Evolutionary conservation across 495 filamentous ascomycete genomes (phyloP).

Genomic region (Chaetomidium leptoderma): DNA sequence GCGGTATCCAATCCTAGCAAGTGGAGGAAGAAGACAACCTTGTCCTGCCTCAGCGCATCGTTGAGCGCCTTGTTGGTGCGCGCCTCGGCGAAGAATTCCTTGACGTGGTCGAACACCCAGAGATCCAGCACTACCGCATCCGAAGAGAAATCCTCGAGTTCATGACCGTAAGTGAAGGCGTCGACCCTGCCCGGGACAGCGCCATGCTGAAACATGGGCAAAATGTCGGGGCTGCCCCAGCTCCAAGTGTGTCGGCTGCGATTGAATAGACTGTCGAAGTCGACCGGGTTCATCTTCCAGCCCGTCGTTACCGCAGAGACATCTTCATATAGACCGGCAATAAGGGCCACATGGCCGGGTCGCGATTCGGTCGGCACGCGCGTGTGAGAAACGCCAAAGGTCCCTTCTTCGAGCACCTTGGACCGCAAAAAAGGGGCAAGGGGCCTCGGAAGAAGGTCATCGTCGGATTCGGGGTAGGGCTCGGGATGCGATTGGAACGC

Average conservation of each 20-base stretch:
- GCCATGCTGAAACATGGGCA: conserved; percentile 94
- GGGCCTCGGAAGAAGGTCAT: conserved; percentile 59
- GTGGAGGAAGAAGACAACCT: conserved; percentile 93
- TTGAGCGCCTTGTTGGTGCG: conserved; percentile 71
- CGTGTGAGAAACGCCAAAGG: conserved; percentile 97
- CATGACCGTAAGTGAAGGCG: conserved; percentile 74
- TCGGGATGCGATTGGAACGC: conserved; percentile 93
- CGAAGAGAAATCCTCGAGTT: conserved; percentile 82
- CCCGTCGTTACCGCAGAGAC: conserved; percentile 96
- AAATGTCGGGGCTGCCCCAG: conserved; percentile 97
- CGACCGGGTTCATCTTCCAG: conserved; percentile 97
- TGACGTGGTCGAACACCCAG: conserved; percentile 95
- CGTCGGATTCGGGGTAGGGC: conserved; percentile 65
- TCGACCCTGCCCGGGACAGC: conserved; percentile 84
- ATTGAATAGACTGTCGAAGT: conserved; percentile 99
- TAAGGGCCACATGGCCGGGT: conserved; percentile 95
- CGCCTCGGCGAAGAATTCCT: conserved; percentile 77
- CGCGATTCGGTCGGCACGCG: conserved; percentile 96
- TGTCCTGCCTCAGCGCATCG: conserved; percentile 70
- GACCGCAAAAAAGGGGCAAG: conserved; percentile 93
- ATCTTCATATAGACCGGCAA: conserved; percentile 97
- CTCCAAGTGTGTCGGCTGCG: conserved; percentile 95
- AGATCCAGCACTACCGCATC: conserved; percentile 78
- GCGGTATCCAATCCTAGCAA: conserved; percentile 93
- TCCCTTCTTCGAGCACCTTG: conserved; percentile 81